Percentiles rank a stretch among this genome's conserved stretches.
Conservation (phyloP, 1,284 basidiomycete species). For the Cutaneotrichosporon cutaneum region DNA sequence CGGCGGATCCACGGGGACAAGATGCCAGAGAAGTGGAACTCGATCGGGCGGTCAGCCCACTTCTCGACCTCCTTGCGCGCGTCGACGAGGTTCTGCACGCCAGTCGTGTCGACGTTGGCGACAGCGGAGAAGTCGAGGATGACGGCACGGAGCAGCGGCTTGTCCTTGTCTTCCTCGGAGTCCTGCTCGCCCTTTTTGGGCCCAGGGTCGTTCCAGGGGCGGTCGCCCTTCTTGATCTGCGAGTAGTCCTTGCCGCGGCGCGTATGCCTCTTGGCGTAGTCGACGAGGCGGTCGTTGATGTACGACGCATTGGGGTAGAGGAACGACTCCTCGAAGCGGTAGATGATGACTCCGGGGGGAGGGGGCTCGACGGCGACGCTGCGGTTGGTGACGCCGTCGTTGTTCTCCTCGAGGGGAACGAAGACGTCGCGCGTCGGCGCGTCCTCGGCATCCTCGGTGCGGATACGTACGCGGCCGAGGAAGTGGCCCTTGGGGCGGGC, state of each 20-base stretch:
- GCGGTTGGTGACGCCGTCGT: slow-evolving; percentile 64
- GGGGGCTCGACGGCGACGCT: slow-evolving; percentile 74
- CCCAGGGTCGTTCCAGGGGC: slow-evolving; percentile 94
- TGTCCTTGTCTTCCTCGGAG: slow-evolving; percentile 61
- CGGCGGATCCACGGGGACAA: slow-evolving; percentile 93
- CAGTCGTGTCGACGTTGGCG: slow-evolving; percentile 64
- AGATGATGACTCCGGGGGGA: slow-evolving; percentile 82
- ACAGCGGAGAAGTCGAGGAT: slow-evolving; percentile 89
- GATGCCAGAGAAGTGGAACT: slow-evolving; percentile 64
- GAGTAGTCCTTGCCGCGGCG: slow-evolving; percentile 73
- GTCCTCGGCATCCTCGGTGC: slow-evolving; percentile 55
- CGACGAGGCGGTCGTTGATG: slow-evolving; percentile 74
- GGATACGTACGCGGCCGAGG: slow-evolving; percentile 72
- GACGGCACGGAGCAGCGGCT: slow-evolving; percentile 75
- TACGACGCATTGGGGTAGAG: slow-evolving; percentile 88
- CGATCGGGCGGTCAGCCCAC: slow-evolving; percentile 77
- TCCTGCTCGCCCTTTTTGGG: slow-evolving; percentile 60
- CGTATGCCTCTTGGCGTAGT: slow-evolving; percentile 74
- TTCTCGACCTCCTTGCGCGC: slow-evolving; percentile 80
- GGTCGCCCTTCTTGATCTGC: slow-evolving; percentile 63
- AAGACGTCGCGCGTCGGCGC: slow-evolving; percentile 61
- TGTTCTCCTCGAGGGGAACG: slow-evolving; percentile 63
- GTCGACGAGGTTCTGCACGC: slow-evolving; percentile 87
- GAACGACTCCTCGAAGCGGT: slow-evolving; percentile 90
- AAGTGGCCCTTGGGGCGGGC: slow-evolving; percentile 90